Base-by-base conservation (phyloP, 768 basidiomycete species). In the Mycena indigotica region DNA sequence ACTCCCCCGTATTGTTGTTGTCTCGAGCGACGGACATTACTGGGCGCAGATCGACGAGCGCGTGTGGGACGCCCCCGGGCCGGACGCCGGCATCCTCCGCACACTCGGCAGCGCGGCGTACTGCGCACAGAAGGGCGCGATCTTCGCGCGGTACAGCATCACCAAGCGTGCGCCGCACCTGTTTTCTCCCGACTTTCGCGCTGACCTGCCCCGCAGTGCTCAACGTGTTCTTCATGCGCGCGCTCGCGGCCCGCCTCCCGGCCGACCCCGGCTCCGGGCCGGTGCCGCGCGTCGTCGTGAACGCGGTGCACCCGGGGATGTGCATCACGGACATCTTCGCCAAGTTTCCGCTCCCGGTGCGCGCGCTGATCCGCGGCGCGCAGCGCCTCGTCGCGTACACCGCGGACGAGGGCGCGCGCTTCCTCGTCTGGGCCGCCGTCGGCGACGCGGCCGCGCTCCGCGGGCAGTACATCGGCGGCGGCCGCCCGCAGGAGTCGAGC, bases 321-420 rank as follows among this genome's bases (percentile, higher is more conserved):
- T 66, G 65, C 44, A 45, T 56, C 49, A 66, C 66, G 2, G 61
- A 64, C 23, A 13, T 44, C 41, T 15, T 15, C 41, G 15, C 8
- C 6, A 23, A 19, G 15, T 28, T 63, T 28, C 15, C 29, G 0
- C 39, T 39, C 0, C 0, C 57, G 3, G 4, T 16, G 4, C 44
- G 41, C 5, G 17, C 28, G 5, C 2, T 62, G 4, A 30, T 45
- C 24, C 17, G 17, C 13, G 10, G 57, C 32, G 54, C 62, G 41
- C 45, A 58, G 29, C 2, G 13, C 8, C n/a, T 58, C 16, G 5
- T 68, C 4, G 67, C 60, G 17, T 58, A 62, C 25, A 49, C 67
- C 1, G 52, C 68, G 10, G 66, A 69, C 40, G 62, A 58, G 21
- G 68, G 68, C 6, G 60, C 64, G 41, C 56, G 67, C 17, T 50